Conservation (phyloP, 345 rosid species). For the Dimocarpus longan region DNA sequence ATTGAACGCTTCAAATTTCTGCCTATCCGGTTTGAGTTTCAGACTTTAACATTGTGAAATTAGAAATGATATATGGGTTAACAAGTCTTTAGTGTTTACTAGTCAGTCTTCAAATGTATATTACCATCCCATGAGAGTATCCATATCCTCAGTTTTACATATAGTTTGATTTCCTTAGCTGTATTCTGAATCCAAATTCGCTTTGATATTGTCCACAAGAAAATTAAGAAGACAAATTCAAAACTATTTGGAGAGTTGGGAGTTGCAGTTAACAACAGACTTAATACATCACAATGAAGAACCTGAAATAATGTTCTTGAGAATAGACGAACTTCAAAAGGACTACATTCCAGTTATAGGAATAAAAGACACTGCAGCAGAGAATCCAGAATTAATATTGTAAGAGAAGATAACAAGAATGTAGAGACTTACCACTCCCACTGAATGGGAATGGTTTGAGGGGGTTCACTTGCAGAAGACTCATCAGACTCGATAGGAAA, state of each 20-base stretch:
- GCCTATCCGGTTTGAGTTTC: no score
- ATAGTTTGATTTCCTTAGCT: background rate
- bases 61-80: no score
- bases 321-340: background rate
- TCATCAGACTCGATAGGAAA: conserved; percentile 46
- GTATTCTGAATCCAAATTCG: conserved; percentile 9
- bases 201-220: background rate
- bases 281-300: background rate
- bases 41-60: no score
- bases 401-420: background rate
- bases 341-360: background rate
- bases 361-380: background rate
- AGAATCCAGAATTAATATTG: conserved; percentile 18
- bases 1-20: no score
- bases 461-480: conserved; percentile 40
- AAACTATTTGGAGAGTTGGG: background rate
- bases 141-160: background rate
- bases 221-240: no score
- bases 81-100: no score
- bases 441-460: conserved; percentile 63
- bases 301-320: background rate
- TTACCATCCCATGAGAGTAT: no score
- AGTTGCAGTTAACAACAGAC: background rate
- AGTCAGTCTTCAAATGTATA: no score
- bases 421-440: conserved; percentile 47